These are phyloP conservation scores for Teratosphaeria epicoccoides DNA, from an alignment of 2,329 filamentous ascomycete species.

Conservation along the genomic window DNA sequence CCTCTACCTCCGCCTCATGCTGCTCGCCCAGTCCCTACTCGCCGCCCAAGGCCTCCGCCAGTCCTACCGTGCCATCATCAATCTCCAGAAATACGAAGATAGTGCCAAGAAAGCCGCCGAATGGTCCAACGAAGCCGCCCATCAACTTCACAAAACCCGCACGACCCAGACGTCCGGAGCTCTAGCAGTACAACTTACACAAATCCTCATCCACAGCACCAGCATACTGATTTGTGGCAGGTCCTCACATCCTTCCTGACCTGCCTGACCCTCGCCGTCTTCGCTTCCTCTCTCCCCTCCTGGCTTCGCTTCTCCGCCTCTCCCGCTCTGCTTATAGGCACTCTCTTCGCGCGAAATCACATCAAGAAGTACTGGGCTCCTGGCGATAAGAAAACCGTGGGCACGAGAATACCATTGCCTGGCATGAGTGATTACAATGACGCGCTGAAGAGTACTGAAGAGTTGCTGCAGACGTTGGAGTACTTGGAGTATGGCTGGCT, in stretches of 20 bases:
- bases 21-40: conserved; percentile 31
- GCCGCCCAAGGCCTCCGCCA: conserved; percentile 34
- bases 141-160: conserved; percentile 35
- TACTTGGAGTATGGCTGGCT: conserved; percentile 29
- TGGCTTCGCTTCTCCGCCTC: conserved; percentile 10
- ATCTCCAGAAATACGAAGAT: conserved; percentile 37
- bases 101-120: conserved; percentile 35
- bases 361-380: conserved; percentile 28
- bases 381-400: conserved; percentile 16
- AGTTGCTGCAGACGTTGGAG: conserved; percentile 23
- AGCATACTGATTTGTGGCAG: conserved; percentile 9
- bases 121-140: conserved; percentile 33
- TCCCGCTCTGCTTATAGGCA: conserved; percentile 18
- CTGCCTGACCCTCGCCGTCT: conserved; percentile 15
- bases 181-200: conserved; percentile 23
- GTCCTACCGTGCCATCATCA: conserved; percentile 34
- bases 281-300: conserved; percentile 8
- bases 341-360: conserved; percentile 21
- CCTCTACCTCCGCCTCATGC: conserved; percentile 20
- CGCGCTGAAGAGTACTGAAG: conserved; percentile 23
- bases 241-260: conserved; percentile 21
- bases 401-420: conserved; percentile 21
- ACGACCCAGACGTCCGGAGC: conserved; percentile 34
- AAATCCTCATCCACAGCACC: background rate
- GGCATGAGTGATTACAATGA: conserved; percentile 26